A percentile compares a stretch with the other conserved stretches of the same genome.
Evolutionary conservation across 805 yeast species (phyloP).

Genomic region (Saccharomycopsis sp.): DNA sequence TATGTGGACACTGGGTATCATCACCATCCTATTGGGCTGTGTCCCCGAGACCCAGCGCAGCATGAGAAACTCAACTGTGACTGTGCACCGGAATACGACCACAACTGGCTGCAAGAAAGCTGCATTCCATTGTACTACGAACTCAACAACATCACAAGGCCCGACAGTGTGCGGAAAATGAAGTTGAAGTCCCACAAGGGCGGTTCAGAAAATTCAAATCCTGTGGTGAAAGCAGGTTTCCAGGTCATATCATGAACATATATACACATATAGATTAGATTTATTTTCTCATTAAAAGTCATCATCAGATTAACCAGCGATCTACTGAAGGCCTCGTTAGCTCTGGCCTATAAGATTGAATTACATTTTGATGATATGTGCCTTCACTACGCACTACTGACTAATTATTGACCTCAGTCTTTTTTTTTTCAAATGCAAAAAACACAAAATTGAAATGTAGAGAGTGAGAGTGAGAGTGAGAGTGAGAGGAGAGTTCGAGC

Average conservation of each 20-base stretch:
- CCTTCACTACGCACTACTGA: no score
- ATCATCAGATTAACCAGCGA: no score
- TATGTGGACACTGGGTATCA: conserved; percentile 44
- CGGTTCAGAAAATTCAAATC: conserved; percentile 14
- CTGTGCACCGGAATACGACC: conserved; percentile 41
- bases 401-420: no score
- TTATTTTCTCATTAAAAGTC: no score
- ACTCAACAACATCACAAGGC: conserved; percentile 27
- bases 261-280: not conserved
- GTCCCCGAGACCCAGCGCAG: conserved; percentile 43
- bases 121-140: conserved; percentile 40
- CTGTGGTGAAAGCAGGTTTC: conserved; percentile 16
- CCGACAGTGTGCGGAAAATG: conserved; percentile 24
- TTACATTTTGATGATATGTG: no score
- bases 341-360: no score
- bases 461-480: no score
- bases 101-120: conserved; percentile 41
- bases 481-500: no score
- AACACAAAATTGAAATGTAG: no score
- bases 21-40: conserved; percentile 49
- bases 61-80: conserved; percentile 41
- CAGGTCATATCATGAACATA: conserved; percentile 2
- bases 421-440: no score
- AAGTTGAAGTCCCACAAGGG: conserved; percentile 19
- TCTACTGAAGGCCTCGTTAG: no score